These are phyloP conservation scores for Helotiales sp. DNA, from an alignment of 2,329 filamentous ascomycete species.

Conservation along the genomic window DNA sequence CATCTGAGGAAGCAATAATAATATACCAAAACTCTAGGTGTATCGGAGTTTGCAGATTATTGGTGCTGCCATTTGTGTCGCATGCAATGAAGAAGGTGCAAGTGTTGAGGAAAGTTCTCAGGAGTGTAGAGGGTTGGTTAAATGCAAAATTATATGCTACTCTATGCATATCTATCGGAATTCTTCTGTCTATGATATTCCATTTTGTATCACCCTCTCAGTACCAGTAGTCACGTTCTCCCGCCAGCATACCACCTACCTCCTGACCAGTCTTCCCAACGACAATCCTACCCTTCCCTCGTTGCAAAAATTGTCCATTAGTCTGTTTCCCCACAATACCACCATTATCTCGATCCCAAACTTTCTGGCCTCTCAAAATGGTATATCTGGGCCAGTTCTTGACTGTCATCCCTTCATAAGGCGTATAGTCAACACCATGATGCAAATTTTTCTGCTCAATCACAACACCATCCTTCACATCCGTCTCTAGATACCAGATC, in stretches of 20 bases:
- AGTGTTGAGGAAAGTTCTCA: no score
- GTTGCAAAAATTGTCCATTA: conserved; percentile 24
- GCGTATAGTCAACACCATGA: conserved; percentile 29
- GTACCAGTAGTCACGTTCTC: neutral
- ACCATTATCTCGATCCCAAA: conserved; percentile 26
- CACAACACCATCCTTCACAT: conserved; percentile 10
- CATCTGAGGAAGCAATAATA: no score
- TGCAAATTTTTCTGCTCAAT: conserved; percentile 25
- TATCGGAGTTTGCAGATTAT: no score
- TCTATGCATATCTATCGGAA: no score
- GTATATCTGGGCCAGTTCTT: conserved; percentile 28
- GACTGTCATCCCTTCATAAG: conserved; percentile 26
- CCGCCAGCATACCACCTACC: neutral
- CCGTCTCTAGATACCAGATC: conserved; percentile 26
- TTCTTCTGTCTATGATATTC: no score
- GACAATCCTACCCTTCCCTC: conserved; percentile 6
- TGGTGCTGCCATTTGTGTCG: no score
- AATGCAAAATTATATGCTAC: no score
- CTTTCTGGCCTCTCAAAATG: conserved; percentile 23
- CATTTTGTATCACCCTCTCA: no score
- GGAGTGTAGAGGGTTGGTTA: no score
- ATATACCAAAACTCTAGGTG: no score
- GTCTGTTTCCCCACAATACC: conserved; percentile 18
- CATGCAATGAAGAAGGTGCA: no score
- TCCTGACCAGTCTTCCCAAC: conserved; percentile 1